A percentile compares a stretch with the other conserved stretches of the same genome.
These are phyloP conservation scores for Epichloe uncinata DNA, from an alignment of 2,329 filamentous ascomycete genomes.

Conservation along the genomic window DNA sequence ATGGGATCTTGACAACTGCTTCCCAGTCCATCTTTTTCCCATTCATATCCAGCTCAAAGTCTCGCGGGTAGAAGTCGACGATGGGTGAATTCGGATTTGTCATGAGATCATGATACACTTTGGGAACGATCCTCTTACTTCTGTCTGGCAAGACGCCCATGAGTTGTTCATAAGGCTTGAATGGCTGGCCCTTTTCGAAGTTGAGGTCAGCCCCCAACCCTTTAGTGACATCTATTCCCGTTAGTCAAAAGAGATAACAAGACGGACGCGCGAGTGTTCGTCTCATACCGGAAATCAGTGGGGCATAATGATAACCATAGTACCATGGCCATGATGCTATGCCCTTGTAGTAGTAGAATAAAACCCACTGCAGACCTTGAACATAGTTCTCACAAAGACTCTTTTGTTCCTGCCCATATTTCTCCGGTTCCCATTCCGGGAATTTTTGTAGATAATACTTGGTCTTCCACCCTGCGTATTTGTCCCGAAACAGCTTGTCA, in stretches of 20 bases:
- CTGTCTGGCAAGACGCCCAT: constrained; percentile 97
- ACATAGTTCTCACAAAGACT: constrained; percentile 92
- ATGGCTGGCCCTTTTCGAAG: constrained; percentile 89
- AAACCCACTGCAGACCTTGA: constrained; percentile 92
- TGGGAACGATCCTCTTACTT: constrained; percentile 90
- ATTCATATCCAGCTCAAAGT: constrained; percentile 98
- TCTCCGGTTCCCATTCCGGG: constrained; percentile 66
- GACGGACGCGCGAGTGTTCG: neutral
- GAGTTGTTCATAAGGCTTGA: constrained; percentile 87
- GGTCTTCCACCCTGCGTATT: constrained; percentile 88
- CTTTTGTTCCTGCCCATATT: constrained; percentile 60
- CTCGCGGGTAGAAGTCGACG: constrained; percentile 92
- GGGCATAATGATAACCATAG: constrained; percentile 92
- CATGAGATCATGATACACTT: constrained; percentile 83
- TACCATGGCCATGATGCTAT: constrained; percentile 99
- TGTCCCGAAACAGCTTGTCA: constrained; percentile 76
- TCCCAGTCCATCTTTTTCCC: constrained; percentile 99
- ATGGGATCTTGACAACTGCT: constrained; percentile 96
- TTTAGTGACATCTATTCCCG: constrained; percentile 60
- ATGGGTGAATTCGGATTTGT: constrained; percentile 82
- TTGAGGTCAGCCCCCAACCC: constrained; percentile 78
- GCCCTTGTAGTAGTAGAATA: constrained; percentile 95
- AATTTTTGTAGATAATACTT: constrained; percentile 89
- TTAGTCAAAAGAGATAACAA: constrained; percentile 12
- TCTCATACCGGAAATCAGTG: constrained; percentile 69